These are phyloP conservation scores for Melaleuca alternifolia DNA, from an alignment of 345 rosid genomes.

Conservation along the genomic window DNA sequence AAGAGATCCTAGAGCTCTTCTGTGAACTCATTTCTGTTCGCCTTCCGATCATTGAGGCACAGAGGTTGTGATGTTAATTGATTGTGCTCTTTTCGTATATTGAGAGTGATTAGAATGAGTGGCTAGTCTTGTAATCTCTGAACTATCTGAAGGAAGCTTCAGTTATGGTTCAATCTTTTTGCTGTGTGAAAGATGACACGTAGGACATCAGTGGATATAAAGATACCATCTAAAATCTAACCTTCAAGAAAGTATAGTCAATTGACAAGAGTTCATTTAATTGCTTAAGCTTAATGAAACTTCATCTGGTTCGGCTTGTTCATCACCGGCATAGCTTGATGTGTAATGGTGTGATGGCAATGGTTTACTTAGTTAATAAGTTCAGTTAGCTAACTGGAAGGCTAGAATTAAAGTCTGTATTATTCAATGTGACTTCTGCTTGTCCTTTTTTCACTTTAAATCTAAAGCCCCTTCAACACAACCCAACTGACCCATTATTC, in stretches of 20 bases:
- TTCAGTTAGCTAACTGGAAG: not conserved
- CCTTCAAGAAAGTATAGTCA: not conserved
- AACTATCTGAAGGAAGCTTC: not conserved
- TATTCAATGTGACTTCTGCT: not conserved
- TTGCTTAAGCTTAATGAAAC: not conserved
- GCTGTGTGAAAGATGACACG: not conserved
- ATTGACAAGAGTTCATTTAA: not conserved
- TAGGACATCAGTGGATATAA: not conserved
- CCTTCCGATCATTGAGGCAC: constrained; percentile 86
- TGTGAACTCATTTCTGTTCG: constrained; percentile 84
- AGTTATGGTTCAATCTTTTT: not conserved
- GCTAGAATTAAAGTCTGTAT: not conserved
- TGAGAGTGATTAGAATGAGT: not conserved
- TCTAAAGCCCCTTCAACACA: not conserved
- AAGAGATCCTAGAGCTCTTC: constrained; percentile 86
- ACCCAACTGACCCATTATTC: not conserved
- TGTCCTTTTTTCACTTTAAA: not conserved
- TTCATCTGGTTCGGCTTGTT: not conserved
- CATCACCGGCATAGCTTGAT: not conserved
- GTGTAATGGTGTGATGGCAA: not conserved
- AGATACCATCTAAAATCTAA: not conserved
- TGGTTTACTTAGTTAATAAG: not conserved
- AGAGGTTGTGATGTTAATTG: constrained; percentile 41
- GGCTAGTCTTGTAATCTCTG: not conserved
- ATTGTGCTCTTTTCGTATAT: not conserved